Base-by-base conservation (phyloP, 2,329 filamentous ascomycete genomes). In the Fusarium illudens region DNA sequence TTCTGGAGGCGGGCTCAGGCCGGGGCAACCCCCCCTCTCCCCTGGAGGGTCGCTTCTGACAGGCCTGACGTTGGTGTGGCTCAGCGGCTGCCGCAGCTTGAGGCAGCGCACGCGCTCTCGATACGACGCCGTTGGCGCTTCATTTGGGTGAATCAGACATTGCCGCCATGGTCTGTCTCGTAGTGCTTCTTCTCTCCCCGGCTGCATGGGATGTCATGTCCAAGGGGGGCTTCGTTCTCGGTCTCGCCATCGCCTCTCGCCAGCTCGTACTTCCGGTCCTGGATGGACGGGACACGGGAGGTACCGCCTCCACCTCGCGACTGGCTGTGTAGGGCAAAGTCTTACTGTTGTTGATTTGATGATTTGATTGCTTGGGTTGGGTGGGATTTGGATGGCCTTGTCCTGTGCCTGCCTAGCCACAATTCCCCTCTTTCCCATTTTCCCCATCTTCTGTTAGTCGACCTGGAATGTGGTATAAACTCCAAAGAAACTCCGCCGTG, bases 211-310 rank as follows among this genome's bases (percentile, higher is more conserved):
- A 20, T 34, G 12, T 7, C 20, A 44, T 34, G 44, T 29, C n/a
- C 48, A 19, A 39, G 33, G 27, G 61, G 53, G 65, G 42, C 27
- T 44, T 54, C 29, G 13, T 49, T 58, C 46, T 62, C 48, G 60
- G 51, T n/a, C 56, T 64, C 52, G 62, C 51, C 42, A 66, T 69
- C 65, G 42, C 37, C 34, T 56, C 49, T 68, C 62, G 65, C 65
- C 33, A 20, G 57, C 58, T 54, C 65, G 20, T 30, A 36, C n/a
- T 22, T 37, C n/a, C n/a, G n/a, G n/a, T 42, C 12, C 12, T 15
- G 44, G 44, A 33, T 27, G 25, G 39, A 12, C 39, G 8, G 25
- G 39, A 12, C 39, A 13, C 22, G 39, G 39, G 44, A 50, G 27
- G 46, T 58, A 44, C 55, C 44, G 53, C 33, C 50, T 42, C 33